Percentiles rank a stretch among this genome's conserved stretches.
Evolutionary conservation across 768 basidiomycete genomes (phyloP).

Genomic region (Cubamyces lactineus): DNA sequence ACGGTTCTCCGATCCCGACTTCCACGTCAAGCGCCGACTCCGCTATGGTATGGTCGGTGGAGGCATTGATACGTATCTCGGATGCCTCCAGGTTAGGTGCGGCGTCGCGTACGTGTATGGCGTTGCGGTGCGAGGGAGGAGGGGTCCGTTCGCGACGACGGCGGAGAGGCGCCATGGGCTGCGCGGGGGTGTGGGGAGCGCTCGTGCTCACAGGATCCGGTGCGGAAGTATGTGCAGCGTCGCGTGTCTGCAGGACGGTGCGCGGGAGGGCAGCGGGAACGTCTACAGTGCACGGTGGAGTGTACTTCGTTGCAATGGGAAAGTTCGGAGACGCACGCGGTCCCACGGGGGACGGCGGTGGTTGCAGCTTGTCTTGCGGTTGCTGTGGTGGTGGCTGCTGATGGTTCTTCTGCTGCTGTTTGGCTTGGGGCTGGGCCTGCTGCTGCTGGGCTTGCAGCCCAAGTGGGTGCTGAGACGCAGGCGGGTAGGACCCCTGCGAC

Average conservation of each 20-base stretch:
- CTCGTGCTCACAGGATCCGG: neutral
- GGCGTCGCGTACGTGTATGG: constrained; percentile 5
- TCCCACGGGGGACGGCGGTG: neutral
- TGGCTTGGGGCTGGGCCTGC: neutral
- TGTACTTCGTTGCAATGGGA: neutral
- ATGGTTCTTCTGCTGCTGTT: too few relatives aligned
- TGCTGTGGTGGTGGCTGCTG: neutral
- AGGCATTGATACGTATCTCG: neutral
- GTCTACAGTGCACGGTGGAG: neutral
- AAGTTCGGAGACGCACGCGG: neutral
- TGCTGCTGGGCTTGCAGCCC: neutral
- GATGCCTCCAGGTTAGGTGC: neutral
- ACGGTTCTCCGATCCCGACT: constrained; percentile 9
- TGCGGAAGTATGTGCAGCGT: neutral
- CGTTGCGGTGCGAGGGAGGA: constrained; percentile 5
- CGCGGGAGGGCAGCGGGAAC: neutral
- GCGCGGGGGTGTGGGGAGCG: neutral
- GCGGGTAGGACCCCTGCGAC: neutral
- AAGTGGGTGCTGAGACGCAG: neutral
- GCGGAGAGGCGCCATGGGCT: constrained; percentile 2
- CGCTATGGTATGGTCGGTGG: too few relatives aligned
- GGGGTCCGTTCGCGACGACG: constrained; percentile 13
- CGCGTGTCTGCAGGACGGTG: neutral
- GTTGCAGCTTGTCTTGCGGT: neutral
- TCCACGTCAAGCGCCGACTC: neutral